Evolutionary conservation across 2,329 filamentous ascomycete genomes (phyloP), one percentile per base, ranked within the genome.

Genomic region (Diaporthe sp.): DNA sequence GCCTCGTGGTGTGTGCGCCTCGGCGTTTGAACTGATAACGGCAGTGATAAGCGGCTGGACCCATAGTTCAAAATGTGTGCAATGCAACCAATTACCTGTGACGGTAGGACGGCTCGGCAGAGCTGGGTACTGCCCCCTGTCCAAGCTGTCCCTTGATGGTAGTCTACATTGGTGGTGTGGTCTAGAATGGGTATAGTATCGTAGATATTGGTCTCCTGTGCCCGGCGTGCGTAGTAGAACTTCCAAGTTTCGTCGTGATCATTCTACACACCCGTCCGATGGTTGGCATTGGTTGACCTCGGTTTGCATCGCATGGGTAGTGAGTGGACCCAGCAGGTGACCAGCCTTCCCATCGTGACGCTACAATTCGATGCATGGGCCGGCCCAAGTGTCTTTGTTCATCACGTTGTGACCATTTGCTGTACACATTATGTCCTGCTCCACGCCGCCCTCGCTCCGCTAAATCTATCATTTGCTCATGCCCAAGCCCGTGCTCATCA

Each of bases 71-170:
- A 19, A n/a, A 22, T 33, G 40, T 19, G 30, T 22, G 28, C 54
- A 55, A 22, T 22, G 25, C 25, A 30, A 22, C 38, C 58, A 64
- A 45, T 64, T 64, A 28, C 30, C 64, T 67, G 42, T 22, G 38
- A 40, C 64, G 64, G 64, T 28, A 40, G 22, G 22, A 38, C 64
- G 64, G 64, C 64, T 67, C 64, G 64, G 64, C 30, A 67, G 47
- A 68, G 33, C 45, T 68, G 64, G 45, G 33, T 15, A 9, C 3
- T 5, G 0, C 42, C 45, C 45, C 64, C 64, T 67, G 64, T 52
- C 64, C 64, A 64, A 61, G 58, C 30, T 52, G 45, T 67, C 33
- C 64, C 64, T 61, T 28, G n/a, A 61, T 61, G 58, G 40, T 54
- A 25, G 13, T 54, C 25, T 45, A 30, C 19, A 28, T 33, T 45